Conservation (phyloP, 768 basidiomycete genomes). For the Mycena leptocephala region DNA sequence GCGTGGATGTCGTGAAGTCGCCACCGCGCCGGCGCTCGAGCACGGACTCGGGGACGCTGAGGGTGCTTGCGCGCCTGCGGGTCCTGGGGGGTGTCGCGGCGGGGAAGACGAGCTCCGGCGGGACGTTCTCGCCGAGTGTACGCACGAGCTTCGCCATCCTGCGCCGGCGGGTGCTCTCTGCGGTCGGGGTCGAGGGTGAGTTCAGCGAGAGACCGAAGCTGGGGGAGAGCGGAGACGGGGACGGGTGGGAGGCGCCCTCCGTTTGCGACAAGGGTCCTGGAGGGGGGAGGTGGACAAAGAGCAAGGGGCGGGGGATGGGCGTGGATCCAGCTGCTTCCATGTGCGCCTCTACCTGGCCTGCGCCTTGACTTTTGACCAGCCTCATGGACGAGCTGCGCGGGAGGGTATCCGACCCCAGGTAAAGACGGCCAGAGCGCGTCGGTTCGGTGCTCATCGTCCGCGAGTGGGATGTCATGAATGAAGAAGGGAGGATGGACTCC, state of each 20-base stretch:
- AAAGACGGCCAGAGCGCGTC: not conserved
- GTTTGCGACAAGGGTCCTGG: not conserved
- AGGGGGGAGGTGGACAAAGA: not conserved
- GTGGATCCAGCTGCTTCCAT: not conserved
- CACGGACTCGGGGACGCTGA: slow-evolving; percentile 2
- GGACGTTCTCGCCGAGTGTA: slow-evolving; percentile 61
- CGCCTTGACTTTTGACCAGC: not conserved
- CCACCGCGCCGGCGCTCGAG: too few relatives aligned
- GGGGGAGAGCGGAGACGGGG: not conserved
- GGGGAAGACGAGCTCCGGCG: slow-evolving; percentile 55
- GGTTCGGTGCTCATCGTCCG: not conserved
- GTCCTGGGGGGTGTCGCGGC: not conserved
- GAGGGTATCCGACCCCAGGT: not conserved
- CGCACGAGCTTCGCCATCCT: slow-evolving; percentile 59
- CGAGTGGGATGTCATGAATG: not conserved
- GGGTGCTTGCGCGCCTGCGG: not conserved
- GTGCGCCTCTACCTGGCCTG: not conserved
- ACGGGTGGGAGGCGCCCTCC: not conserved
- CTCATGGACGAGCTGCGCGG: not conserved
- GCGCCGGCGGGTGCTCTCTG: not conserved
- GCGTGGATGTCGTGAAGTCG: too few relatives aligned
- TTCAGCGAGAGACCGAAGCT: not conserved
- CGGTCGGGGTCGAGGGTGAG: too few relatives aligned
- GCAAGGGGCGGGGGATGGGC: not conserved
- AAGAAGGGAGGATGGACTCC: not conserved